Conservation (phyloP, 2,329 filamentous ascomycete species). For the Alternaria angustiovoidea region DNA sequence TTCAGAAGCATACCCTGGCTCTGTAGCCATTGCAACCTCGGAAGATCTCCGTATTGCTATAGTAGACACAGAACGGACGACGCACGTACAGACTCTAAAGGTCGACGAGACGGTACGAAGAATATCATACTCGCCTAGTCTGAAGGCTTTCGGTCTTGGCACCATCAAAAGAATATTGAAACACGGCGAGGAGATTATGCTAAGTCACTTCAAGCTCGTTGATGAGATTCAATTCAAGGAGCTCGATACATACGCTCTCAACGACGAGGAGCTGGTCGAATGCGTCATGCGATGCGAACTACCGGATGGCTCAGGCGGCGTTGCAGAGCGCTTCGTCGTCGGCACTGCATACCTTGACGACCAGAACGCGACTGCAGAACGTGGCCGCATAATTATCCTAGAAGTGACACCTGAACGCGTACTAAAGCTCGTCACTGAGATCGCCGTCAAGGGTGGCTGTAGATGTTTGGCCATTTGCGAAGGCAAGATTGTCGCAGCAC, state of each 20-base stretch:
- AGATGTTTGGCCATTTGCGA: constrained; percentile 75
- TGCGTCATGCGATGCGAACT: constrained; percentile 81
- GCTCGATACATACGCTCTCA: constrained; percentile 74
- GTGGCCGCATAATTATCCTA: constrained; percentile 83
- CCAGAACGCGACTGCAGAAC: constrained; percentile 58
- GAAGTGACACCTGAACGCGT: constrained; percentile 79
- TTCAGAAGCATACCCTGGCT: constrained; percentile 78
- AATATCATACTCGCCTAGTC: constrained; percentile 80
- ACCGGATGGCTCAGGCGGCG: constrained; percentile 63
- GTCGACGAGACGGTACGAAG: constrained; percentile 85
- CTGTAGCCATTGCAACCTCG: constrained; percentile 81
- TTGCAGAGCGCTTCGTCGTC: constrained; percentile 83
- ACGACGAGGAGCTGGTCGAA: constrained; percentile 79
- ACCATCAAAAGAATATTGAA: constrained; percentile 79
- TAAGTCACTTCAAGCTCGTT: constrained; percentile 84
- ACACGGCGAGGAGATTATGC: constrained; percentile 75
- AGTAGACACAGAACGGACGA: constrained; percentile 85
- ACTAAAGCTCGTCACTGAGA: constrained; percentile 74
- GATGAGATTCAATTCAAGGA: constrained; percentile 89
- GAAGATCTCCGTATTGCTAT: constrained; percentile 78
- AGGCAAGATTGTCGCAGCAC: constrained; percentile 80
- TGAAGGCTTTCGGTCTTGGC: constrained; percentile 86
- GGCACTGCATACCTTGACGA: constrained; percentile 83
- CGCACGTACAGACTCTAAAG: constrained; percentile 82
- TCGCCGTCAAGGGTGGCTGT: constrained; percentile 79